Evolutionary conservation across 2,329 filamentous ascomycete genomes (phyloP).

Genomic region (Parafenestella ontariensis): DNA sequence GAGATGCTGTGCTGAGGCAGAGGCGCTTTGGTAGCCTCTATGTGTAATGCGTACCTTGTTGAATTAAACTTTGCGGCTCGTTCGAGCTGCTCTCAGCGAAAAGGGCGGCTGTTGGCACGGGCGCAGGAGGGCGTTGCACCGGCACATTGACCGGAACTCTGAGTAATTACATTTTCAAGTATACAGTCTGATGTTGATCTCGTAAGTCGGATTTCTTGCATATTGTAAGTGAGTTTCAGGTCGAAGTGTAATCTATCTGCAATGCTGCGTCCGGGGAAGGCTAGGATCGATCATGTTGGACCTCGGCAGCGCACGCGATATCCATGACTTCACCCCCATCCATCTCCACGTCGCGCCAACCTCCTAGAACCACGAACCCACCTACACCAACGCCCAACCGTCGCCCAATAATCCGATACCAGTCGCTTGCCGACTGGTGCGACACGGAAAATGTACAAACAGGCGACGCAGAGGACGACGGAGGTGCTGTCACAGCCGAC

Average conservation of each 20-base stretch:
- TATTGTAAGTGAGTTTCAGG: not conserved
- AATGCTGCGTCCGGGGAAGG: slow-evolving; percentile 18
- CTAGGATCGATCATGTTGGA: slow-evolving; percentile 16
- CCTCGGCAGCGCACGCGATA: slow-evolving; percentile 40
- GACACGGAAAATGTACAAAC: slow-evolving; percentile 44
- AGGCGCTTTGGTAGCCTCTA: not conserved
- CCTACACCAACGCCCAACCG: slow-evolving; percentile 21
- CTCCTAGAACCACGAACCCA: slow-evolving; percentile 20
- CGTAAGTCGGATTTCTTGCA: not conserved
- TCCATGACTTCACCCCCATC: slow-evolving; percentile 35
- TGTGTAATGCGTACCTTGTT: not conserved
- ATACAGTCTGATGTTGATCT: not conserved
- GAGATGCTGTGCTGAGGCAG: not conserved
- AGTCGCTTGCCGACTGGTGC: slow-evolving; percentile 25
- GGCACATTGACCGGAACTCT: not conserved
- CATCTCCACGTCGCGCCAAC: slow-evolving; percentile 26
- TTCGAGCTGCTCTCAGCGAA: not conserved
- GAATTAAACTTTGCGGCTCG: not conserved
- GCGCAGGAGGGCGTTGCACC: not conserved
- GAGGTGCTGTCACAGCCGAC: slow-evolving; percentile 66
- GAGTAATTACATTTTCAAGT: not conserved
- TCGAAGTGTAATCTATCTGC: not conserved
- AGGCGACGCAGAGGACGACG: slow-evolving; percentile 50
- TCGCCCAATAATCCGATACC: slow-evolving; percentile 14
- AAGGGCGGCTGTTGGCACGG: not conserved